Evolutionary conservation across 106 monocot genomes (phyloP), one percentile per base, ranked within the genome.

Genomic region (Apostasia ramifera): DNA sequence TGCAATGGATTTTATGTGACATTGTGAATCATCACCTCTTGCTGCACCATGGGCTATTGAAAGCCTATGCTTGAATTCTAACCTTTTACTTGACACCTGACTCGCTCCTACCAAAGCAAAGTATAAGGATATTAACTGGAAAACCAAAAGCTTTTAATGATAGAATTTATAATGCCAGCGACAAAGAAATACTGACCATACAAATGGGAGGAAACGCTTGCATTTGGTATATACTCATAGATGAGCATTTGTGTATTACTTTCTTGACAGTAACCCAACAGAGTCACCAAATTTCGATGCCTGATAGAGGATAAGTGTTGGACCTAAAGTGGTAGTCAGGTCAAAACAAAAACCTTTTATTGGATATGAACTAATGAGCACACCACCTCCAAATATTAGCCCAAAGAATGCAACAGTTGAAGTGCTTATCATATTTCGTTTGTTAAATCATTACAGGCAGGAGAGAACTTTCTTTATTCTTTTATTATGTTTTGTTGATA

Each of bases 11-110:
- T 81, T 76, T 65, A 72, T 40, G 65, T 53, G 75, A 42, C 52
- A 70, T 79, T 65, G 74, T 40, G 65, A 58, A 78, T 46, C 52
- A 70, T 79, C 73, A 97, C 97, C 97, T 97, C 89, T 97, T 67
- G 97, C 92, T 63, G 85, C 80, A 15, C 97, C 89, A 76, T 70
- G 66, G 71, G 97, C 92, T 81, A 97, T 92, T 48, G 74, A 87
- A 79, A 92, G 97, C 84, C 92, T 86, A 67, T 89, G 79, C 74
- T 92, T 97, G 84, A 97, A 97, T 83, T 97, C 95, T 68, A 92
- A 74, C 62, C 63, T 92, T 82, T 14, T 76, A 57, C 74, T 78
- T 61, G 89, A 79, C 44, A 50, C 69, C 61, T 89, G 82, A 71
- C 77, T 77, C 15, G 73, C n/a, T 71, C 92, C 92, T 97, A 63